phyloP scores from a whole-genome alignment of 1,284 basidiomycete genomes.

The Fomitopsis schrenkii region DNA sequence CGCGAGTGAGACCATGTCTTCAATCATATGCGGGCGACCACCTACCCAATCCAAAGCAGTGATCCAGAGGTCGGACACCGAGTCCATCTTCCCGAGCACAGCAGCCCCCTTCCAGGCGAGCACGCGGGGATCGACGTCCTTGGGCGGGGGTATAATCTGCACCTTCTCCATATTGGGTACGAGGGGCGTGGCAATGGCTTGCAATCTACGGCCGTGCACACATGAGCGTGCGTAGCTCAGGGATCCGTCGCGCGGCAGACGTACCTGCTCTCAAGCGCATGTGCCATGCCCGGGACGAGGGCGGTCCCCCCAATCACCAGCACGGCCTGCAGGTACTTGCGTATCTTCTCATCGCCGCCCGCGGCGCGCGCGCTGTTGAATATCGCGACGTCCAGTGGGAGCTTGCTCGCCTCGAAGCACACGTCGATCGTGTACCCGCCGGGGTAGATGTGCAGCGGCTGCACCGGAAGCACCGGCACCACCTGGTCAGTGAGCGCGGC shows the following conservation, averaged over 20 bases:
- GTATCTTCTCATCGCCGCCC: conserved; percentile 85
- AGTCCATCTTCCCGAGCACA: conserved; percentile 92
- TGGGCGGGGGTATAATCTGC: conserved; percentile 87
- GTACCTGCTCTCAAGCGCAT: conserved; percentile 77
- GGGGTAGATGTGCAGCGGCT: conserved; percentile 14
- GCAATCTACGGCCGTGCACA: conserved; percentile 45
- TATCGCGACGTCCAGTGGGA: conserved; percentile 92
- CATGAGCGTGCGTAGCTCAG: conserved; percentile 1
- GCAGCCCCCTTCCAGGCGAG: conserved; percentile 95
- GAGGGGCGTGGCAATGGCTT: conserved; percentile 81
- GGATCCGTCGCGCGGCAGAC: neutral
- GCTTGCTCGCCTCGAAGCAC: conserved; percentile 81
- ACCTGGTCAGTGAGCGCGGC: conserved; percentile 2
- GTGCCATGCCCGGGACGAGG: conserved; percentile 69
- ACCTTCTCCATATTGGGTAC: conserved; percentile 81
- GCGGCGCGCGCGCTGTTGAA: conserved; percentile 86
- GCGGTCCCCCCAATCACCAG: conserved; percentile 86
- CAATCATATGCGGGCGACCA: conserved; percentile 9
- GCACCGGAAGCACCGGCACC: conserved; percentile 7
- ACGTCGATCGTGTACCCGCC: conserved; percentile 60
- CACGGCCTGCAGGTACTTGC: conserved; percentile 86
- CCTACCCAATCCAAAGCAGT: conserved; percentile 83
- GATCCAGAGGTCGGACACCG: conserved; percentile 87
- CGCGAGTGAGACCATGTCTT: conserved; percentile 5
- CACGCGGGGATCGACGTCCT: conserved; percentile 87